Evolutionary conservation across 768 basidiomycete genomes (phyloP).

Genomic region (Mycena maculata): DNA sequence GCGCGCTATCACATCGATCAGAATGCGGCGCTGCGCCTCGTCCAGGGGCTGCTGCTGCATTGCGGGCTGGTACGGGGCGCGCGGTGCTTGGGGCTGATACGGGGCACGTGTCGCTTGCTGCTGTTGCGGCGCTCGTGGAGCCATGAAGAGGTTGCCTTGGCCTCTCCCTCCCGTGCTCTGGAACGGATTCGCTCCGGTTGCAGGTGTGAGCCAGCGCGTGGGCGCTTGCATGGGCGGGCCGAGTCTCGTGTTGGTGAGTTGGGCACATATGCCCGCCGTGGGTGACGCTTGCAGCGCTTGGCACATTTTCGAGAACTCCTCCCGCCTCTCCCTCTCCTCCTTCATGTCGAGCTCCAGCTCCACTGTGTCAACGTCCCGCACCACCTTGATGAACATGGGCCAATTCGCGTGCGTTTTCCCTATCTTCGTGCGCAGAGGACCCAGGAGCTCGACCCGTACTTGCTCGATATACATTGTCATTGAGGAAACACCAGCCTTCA

Average conservation of each 20-base stretch:
- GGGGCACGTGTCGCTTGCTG: too few relatives aligned
- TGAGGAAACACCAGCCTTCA: neutral
- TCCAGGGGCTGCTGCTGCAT: too few relatives aligned
- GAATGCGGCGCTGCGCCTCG: too few relatives aligned
- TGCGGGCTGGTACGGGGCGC: too few relatives aligned
- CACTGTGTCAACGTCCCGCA: constrained; percentile 1
- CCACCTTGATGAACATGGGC: neutral
- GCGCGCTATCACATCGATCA: too few relatives aligned
- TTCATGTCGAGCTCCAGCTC: neutral
- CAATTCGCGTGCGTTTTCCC: neutral
- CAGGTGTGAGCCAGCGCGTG: neutral
- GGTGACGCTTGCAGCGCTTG: neutral
- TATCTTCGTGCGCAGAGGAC: neutral
- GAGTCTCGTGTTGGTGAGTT: neutral
- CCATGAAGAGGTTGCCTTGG: neutral
- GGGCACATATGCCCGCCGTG: neutral
- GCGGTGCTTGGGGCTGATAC: too few relatives aligned
- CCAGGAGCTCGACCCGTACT: neutral
- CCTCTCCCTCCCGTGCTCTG: neutral
- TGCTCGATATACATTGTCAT: constrained; percentile 2
- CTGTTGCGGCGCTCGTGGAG: neutral
- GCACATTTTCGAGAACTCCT: neutral
- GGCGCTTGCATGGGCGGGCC: neutral
- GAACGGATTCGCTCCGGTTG: neutral
- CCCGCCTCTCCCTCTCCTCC: neutral